phyloP scores from a whole-genome alignment of 441 rosid species.

The Aleurites moluccanus region DNA sequence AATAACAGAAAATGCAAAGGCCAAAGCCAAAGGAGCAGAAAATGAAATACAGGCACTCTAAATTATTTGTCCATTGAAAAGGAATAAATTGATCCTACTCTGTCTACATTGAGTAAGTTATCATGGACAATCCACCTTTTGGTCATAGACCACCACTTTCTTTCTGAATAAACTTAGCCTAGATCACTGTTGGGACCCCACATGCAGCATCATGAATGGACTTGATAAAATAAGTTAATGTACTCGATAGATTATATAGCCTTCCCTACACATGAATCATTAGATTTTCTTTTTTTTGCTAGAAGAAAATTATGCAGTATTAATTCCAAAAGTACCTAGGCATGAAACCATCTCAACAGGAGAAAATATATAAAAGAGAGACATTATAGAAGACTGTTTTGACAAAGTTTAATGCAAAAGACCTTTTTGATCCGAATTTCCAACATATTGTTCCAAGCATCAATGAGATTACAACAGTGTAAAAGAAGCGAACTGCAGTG shows the following conservation, averaged over 20 bases:
- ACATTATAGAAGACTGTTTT: not conserved
- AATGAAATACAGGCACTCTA: not conserved
- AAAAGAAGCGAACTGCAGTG: constrained; percentile 95
- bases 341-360: not conserved
- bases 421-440: constrained; percentile 91
- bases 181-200: not conserved
- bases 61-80: not conserved
- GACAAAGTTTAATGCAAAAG: not conserved
- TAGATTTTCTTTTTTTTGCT: not conserved
- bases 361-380: constrained; percentile 6
- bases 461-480: constrained; percentile 80
- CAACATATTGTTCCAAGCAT: constrained; percentile 98
- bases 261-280: not conserved
- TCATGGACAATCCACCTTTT: not conserved
- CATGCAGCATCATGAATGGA: not conserved
- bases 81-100: not conserved
- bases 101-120: not conserved
- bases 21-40: no score
- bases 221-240: not conserved
- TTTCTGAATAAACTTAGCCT: not conserved
- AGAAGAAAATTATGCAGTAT: not conserved
- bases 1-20: not conserved
- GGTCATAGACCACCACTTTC: not conserved
- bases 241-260: not conserved
- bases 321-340: not conserved